These are phyloP conservation scores for Fistulina hepatica DNA, from an alignment of 1,284 basidiomycete genomes.

Conservation along the genomic window DNA sequence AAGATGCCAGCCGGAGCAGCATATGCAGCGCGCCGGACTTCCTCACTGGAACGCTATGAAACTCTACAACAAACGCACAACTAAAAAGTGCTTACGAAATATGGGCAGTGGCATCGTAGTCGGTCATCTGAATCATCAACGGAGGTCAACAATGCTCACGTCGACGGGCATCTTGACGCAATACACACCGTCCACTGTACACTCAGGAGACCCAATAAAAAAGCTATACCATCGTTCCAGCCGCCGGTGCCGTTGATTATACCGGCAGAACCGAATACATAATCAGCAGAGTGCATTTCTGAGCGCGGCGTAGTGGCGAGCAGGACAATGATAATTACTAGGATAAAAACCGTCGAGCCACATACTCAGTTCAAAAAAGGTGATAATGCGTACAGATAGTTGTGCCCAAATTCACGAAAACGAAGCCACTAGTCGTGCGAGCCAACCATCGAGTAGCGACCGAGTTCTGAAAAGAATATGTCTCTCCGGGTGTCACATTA, in stretches of 20 bases:
- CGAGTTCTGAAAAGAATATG: conserved; percentile 47
- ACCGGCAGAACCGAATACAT: conserved; percentile 69
- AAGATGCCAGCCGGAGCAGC: conserved; percentile 76
- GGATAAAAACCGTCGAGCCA: conserved; percentile 3
- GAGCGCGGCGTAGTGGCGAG: conserved; percentile 66
- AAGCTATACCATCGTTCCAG: conserved; percentile 71
- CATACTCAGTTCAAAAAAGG: not conserved
- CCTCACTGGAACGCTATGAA: conserved; percentile 44
- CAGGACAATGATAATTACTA: conserved; percentile 74
- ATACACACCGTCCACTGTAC: conserved; percentile 80
- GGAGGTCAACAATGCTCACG: no score
- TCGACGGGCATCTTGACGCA: not conserved
- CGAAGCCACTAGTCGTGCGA: conserved; percentile 66
- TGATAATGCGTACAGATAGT: conserved; percentile 37
- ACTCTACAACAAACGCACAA: not conserved
- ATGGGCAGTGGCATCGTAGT: conserved; percentile 75
- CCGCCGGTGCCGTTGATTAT: conserved; percentile 71
- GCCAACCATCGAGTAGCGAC: conserved; percentile 76
- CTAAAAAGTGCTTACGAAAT: conserved; percentile 59
- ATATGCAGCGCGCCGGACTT: conserved; percentile 81
- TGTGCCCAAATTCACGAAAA: conserved; percentile 81
- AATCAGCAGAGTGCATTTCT: conserved; percentile 72
- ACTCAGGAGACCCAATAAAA: conserved; percentile 79
- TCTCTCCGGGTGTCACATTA: conserved; percentile 1
- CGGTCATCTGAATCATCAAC: conserved; percentile 23